Percentiles rank a stretch among this genome's conserved stretches.
Conservation (phyloP, 371 early-diverging fungal species). For the Dichotomocladium elegans region DNA sequence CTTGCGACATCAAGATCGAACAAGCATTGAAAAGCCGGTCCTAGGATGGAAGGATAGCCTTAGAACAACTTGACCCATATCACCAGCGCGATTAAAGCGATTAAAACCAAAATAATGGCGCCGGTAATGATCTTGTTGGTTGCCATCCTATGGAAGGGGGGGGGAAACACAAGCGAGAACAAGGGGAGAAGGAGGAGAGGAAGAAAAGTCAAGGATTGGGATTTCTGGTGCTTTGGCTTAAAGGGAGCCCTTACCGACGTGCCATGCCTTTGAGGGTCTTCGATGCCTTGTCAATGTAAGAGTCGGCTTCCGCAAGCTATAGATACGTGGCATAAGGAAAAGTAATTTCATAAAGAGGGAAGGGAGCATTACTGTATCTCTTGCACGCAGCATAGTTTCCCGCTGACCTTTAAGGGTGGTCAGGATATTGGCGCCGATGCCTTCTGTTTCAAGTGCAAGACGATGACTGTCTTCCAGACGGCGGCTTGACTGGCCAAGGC, state of each 20-base stretch:
- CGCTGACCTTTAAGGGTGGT: slow-evolving; percentile 81
- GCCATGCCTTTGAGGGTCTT: slow-evolving; percentile 90
- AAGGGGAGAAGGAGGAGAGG: no score
- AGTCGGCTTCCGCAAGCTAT: slow-evolving; percentile 83
- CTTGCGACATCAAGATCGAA: slow-evolving; percentile 21
- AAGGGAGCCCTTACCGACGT: slow-evolving; percentile 62
- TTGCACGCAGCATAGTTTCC: slow-evolving; percentile 84
- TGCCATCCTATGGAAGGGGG: slow-evolving; percentile 81
- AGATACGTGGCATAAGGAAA: background rate
- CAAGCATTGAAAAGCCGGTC: background rate
- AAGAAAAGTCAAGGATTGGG: no score
- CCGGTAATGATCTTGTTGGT: slow-evolving; percentile 87
- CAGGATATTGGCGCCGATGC: slow-evolving; percentile 81
- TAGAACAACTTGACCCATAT: slow-evolving; percentile 68
- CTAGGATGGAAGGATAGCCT: background rate
- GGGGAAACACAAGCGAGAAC: no score
- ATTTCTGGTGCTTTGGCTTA: background rate
- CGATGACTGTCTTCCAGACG: slow-evolving; percentile 87
- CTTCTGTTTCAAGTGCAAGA: slow-evolving; percentile 89
- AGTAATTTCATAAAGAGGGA: background rate
- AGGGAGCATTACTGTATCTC: slow-evolving; percentile 67
- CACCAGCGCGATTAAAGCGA: slow-evolving; percentile 80
- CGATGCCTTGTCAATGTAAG: slow-evolving; percentile 84
- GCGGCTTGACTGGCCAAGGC: slow-evolving; percentile 71
- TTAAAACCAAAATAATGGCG: slow-evolving; percentile 78